These are phyloP conservation scores for Rhododendron kiyosumense DNA, from an alignment of 148 eudicot species.

Conservation along the genomic window DNA sequence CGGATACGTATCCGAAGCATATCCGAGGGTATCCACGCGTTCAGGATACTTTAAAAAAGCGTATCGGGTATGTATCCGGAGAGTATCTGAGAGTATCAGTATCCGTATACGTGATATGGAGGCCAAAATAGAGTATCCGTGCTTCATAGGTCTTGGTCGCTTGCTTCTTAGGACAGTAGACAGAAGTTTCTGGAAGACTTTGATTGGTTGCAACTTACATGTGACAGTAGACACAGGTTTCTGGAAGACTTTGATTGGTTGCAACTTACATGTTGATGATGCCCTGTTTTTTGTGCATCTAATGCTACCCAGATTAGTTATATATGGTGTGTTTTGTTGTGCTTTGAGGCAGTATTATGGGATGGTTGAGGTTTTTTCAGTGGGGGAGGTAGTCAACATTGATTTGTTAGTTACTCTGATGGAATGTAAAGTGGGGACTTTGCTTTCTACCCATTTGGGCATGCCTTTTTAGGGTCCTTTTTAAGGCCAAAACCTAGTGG, in stretches of 20 bases:
- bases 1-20: too few species aligned
- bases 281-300: not conserved
- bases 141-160: not conserved
- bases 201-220: not conserved
- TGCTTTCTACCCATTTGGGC: not conserved
- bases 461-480: not conserved
- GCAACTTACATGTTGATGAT: not conserved
- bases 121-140: too few species aligned
- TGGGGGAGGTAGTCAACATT: not conserved
- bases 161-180: not conserved
- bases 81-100: too few species aligned
- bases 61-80: too few species aligned
- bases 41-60: too few species aligned
- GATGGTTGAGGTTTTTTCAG: not conserved
- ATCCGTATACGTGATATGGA: too few species aligned
- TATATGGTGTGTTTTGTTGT: not conserved
- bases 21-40: too few species aligned
- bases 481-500: not conserved
- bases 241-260: not conserved
- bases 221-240: not conserved
- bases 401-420: not conserved
- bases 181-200: not conserved
- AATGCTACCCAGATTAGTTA: not conserved
- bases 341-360: not conserved
- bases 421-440: not conserved